Evolutionary conservation across 2,329 filamentous ascomycete genomes (phyloP).

Genomic region (Emergomyces pasteurianus): DNA sequence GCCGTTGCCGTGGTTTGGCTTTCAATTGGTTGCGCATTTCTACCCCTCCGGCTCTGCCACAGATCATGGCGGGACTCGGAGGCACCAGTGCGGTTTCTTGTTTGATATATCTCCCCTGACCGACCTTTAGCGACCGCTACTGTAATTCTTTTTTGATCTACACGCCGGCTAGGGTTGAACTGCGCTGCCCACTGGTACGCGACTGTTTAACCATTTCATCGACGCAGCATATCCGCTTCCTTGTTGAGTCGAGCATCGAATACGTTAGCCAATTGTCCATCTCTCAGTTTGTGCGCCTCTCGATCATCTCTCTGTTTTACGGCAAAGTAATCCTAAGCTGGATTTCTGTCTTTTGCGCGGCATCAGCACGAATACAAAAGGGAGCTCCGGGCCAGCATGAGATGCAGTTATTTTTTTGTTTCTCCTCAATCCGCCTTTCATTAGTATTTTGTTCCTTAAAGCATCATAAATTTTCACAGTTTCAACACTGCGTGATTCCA

Average conservation of each 20-base stretch:
- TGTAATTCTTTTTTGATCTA: background rate
- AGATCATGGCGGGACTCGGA: background rate
- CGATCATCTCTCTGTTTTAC: background rate
- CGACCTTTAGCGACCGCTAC: background rate
- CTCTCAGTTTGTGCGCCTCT: background rate
- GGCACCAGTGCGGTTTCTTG: background rate
- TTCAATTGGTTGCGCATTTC: background rate
- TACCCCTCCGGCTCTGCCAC: background rate
- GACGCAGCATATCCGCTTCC: background rate
- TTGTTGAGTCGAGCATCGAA: background rate
- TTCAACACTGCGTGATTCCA: background rate
- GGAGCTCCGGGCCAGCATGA: background rate
- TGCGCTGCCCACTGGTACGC: background rate
- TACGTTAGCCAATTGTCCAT: background rate
- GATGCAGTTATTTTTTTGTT: background rate
- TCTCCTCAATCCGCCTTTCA: background rate
- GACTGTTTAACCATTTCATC: background rate
- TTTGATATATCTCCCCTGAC: background rate
- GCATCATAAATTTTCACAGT: background rate
- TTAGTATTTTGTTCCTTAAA: background rate
- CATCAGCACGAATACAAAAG: constrained; percentile 1
- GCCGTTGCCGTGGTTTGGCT: background rate
- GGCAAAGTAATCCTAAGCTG: background rate
- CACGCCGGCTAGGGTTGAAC: background rate
- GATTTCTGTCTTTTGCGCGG: background rate